These are phyloP conservation scores for Lentinus tigrinus DNA, from an alignment of 768 basidiomycete genomes.

Conservation along the genomic window DNA sequence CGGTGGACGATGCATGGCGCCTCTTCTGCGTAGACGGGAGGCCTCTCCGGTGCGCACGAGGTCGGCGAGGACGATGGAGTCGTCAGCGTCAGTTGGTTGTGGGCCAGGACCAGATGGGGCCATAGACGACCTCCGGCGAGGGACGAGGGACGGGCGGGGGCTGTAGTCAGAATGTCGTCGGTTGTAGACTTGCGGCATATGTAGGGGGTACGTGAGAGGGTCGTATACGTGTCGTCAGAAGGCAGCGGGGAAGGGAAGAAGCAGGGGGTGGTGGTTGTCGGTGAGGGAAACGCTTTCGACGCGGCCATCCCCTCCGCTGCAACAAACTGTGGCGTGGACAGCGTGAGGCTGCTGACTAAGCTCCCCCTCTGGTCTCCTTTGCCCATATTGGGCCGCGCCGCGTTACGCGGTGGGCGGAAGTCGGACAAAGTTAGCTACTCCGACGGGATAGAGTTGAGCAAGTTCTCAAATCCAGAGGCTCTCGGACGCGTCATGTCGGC, in stretches of 20 bases:
- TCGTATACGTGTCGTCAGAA: conserved; percentile 2
- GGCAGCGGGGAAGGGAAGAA: not conserved
- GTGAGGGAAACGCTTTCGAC: not conserved
- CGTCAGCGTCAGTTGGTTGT: conserved; percentile 53
- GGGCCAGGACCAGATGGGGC: conserved; percentile 8
- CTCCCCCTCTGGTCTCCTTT: conserved; percentile 3
- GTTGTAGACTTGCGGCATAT: conserved; percentile 30
- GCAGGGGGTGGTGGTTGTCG: not conserved
- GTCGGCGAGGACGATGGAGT: conserved; percentile 70
- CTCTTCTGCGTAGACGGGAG: conserved; percentile 68
- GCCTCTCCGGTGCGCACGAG: conserved; percentile 73
- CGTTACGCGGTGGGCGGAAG: not conserved
- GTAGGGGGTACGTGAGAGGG: not conserved
- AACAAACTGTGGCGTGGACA: conserved; percentile 16
- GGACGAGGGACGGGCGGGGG: conserved; percentile 19
- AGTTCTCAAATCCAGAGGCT: too few relatives aligned
- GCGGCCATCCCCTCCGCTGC: not conserved
- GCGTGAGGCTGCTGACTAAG: conserved; percentile 18
- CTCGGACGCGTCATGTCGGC: too few relatives aligned
- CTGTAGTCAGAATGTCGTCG: conserved; percentile 25
- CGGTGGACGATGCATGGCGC: conserved; percentile 66
- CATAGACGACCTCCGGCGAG: conserved; percentile 22
- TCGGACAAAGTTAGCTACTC: not conserved
- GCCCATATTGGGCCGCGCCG: too few relatives aligned
- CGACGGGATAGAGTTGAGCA: too few relatives aligned